A percentile compares a stretch with the other conserved stretches of the same genome.
Evolutionary conservation across 2,329 filamentous ascomycete species (phyloP).

Genomic region (Xylariaceae sp.): DNA sequence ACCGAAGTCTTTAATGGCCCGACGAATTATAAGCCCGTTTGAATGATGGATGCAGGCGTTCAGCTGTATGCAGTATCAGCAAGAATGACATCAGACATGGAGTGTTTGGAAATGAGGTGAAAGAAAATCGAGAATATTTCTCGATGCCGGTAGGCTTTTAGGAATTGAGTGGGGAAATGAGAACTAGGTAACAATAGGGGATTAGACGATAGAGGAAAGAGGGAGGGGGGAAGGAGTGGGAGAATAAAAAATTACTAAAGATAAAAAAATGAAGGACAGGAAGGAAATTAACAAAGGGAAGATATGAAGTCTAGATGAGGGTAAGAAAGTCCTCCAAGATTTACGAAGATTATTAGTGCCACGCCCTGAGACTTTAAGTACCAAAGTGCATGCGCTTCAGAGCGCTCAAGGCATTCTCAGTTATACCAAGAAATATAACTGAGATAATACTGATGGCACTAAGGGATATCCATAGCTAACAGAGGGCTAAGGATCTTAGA

Average conservation of each 20-base stretch:
- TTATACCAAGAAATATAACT: neutral
- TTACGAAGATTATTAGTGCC: too few relatives aligned
- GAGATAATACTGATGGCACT: neutral
- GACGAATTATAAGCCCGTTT: slow-evolving; percentile 39
- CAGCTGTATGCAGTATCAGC: slow-evolving; percentile 40
- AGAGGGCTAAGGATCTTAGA: neutral
- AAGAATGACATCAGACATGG: neutral
- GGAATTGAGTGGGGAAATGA: too few relatives aligned
- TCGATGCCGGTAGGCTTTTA: neutral
- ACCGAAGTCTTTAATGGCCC: slow-evolving; percentile 50
- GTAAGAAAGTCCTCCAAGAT: neutral
- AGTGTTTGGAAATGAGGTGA: neutral
- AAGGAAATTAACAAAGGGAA: too few relatives aligned
- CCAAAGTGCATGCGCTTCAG: too few relatives aligned
- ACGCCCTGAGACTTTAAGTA: too few relatives aligned
- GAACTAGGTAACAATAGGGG: too few relatives aligned
- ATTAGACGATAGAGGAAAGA: neutral
- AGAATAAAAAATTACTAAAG: too few relatives aligned
- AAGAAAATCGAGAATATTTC: neutral
- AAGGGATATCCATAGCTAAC: neutral
- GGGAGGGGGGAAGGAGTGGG: too few relatives aligned
- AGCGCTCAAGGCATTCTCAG: neutral
- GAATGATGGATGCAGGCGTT: slow-evolving; percentile 54
- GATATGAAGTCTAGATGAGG: neutral
- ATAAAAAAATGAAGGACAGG: too few relatives aligned